Evolutionary conservation across 768 basidiomycete species (phyloP).

Genomic region (Pleurotus tuber-regium): DNA sequence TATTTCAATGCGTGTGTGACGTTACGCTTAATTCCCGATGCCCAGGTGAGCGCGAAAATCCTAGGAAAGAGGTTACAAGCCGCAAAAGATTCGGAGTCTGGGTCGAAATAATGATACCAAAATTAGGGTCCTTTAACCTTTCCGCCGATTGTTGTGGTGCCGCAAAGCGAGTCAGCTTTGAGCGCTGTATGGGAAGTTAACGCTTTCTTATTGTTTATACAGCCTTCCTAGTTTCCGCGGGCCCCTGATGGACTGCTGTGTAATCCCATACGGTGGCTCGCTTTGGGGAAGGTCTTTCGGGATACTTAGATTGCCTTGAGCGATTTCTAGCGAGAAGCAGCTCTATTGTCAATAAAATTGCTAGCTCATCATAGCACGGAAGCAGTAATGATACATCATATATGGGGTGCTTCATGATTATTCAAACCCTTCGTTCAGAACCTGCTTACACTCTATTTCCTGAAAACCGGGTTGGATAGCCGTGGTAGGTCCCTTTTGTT

Average conservation of each 20-base stretch:
- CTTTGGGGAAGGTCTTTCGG: too few species aligned
- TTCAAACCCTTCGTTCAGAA: not conserved
- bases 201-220: too few species aligned
- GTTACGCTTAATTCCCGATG: not conserved
- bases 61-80: constrained; percentile 59
- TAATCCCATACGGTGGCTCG: too few species aligned
- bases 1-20: not conserved
- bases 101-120: too few species aligned
- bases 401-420: not conserved
- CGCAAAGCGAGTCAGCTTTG: too few species aligned
- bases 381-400: not conserved
- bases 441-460: not conserved
- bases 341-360: not conserved
- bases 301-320: too few species aligned
- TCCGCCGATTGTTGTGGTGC: too few species aligned
- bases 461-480: not conserved
- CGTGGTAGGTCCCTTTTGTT: not conserved
- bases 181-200: too few species aligned
- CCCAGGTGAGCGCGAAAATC: constrained; percentile 79
- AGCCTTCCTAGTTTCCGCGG: too few species aligned
- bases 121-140: too few species aligned
- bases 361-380: not conserved
- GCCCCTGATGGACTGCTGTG: too few species aligned
- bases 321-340: not conserved
- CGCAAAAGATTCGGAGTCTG: constrained; percentile 28